Conservation (phyloP, 2,329 filamentous ascomycete species). For the Colletotrichum tamarilloi region DNA sequence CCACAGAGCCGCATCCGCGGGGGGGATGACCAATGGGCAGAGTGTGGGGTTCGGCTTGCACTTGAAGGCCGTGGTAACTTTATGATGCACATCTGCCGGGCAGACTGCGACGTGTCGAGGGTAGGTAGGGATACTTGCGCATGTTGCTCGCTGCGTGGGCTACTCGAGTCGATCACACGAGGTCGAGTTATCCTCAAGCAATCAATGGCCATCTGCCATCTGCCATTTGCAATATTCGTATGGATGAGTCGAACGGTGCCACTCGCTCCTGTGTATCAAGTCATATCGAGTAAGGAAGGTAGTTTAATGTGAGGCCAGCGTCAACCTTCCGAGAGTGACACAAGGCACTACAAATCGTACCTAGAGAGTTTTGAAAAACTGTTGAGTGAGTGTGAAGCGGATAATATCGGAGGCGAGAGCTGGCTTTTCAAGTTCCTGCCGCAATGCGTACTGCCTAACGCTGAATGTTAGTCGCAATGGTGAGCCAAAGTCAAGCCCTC, state of each 20-base stretch:
- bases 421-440: not conserved
- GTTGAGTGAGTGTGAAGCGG: not conserved
- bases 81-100: not conserved
- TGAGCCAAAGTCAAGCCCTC: not conserved
- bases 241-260: not conserved
- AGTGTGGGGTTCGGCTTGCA: not conserved
- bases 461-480: not conserved
- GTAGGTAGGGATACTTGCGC: not conserved
- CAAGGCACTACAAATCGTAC: not conserved
- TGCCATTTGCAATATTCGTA: not conserved
- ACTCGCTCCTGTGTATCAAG: not conserved
- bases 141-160: not conserved
- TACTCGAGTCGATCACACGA: not conserved
- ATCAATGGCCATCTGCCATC: no score
- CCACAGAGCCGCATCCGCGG: not conserved
- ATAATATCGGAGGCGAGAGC: constrained; percentile 1
- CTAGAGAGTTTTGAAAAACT: not conserved
- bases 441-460: not conserved
- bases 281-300: not conserved
- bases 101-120: not conserved
- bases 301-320: not conserved
- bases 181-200: not conserved
- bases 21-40: not conserved
- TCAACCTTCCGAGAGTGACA: constrained; percentile 7
- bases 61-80: not conserved